Evolutionary conservation across 495 filamentous ascomycete species (phyloP).

Genomic region (Tuber microsphaerosporum): DNA sequence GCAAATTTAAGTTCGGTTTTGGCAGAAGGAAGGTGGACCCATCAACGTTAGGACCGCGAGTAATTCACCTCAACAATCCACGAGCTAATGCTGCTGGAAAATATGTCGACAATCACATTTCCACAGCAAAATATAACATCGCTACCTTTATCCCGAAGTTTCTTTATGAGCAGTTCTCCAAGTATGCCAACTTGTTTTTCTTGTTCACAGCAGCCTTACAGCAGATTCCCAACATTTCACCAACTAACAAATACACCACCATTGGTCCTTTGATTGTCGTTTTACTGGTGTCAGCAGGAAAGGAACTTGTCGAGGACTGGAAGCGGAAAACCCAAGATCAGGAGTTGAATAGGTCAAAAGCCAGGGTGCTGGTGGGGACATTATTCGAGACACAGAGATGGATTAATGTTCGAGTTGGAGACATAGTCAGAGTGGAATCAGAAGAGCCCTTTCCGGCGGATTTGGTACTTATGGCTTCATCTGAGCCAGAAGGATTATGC

Average conservation of each 20-base stretch:
- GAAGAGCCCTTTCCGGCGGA: slow-evolving; percentile 96
- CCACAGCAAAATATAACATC: slow-evolving; percentile 95
- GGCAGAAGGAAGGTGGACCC: slow-evolving; percentile 78
- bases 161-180: slow-evolving; percentile 97
- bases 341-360: slow-evolving; percentile 79
- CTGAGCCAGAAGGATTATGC: slow-evolving; percentile 94
- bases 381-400: slow-evolving; percentile 80
- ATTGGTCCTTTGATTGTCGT: slow-evolving; percentile 88
- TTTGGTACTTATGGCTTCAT: slow-evolving; percentile 82
- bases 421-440: slow-evolving; percentile 89
- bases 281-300: slow-evolving; percentile 84
- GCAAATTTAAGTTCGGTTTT: slow-evolving; percentile 92
- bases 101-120: slow-evolving; percentile 92
- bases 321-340: slow-evolving; percentile 82
- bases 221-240: slow-evolving; percentile 90
- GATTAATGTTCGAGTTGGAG: slow-evolving; percentile 88
- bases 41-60: slow-evolving; percentile 78
- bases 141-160: slow-evolving; percentile 96
- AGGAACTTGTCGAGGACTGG: slow-evolving; percentile 91
- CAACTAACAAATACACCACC: slow-evolving; percentile 91
- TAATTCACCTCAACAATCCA: slow-evolving; percentile 96
- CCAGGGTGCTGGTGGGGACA: slow-evolving; percentile 75
- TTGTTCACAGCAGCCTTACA: slow-evolving; percentile 92
- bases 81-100: slow-evolving; percentile 83
- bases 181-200: slow-evolving; percentile 99